Conservation (phyloP, 441 rosid species). For the Kokia cookei region DNA sequence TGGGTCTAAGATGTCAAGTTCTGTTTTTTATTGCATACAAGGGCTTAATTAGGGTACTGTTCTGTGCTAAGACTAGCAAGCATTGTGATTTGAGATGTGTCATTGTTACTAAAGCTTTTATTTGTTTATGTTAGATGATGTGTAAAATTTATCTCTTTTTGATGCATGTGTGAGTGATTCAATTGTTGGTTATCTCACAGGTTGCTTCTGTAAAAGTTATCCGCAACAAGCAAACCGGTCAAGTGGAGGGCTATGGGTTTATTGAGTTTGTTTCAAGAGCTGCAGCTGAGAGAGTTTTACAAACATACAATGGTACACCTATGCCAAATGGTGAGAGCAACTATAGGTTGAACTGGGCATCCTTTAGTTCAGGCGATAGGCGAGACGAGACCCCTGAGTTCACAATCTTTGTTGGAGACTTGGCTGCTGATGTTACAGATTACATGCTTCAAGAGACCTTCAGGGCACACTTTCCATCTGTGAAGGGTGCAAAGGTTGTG, state of each 20-base stretch:
- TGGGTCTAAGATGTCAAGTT: constrained; percentile 1
- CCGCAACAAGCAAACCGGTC: constrained; percentile 60
- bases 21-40: neutral
- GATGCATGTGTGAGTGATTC: neutral
- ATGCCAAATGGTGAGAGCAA: constrained; percentile 66
- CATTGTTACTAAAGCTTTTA: neutral
- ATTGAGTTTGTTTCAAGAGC: constrained; percentile 47
- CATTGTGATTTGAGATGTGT: neutral
- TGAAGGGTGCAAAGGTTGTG: constrained; percentile 77
- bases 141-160: neutral
- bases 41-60: neutral
- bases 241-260: constrained; percentile 65
- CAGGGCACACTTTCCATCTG: constrained; percentile 38
- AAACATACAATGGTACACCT: constrained; percentile 48
- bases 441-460: constrained; percentile 66
- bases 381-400: constrained; percentile 63
- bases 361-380: constrained; percentile 61
- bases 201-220: constrained; percentile 54
- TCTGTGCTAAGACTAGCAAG: neutral
- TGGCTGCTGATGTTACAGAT: constrained; percentile 81
- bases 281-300: constrained; percentile 58
- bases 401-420: constrained; percentile 74
- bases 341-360: constrained; percentile 76
- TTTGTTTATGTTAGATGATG: neutral
- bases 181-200: constrained; percentile 16